Evolutionary conservation across 179 eudicot genomes (phyloP).

Genomic region (Actinidia polygama): DNA sequence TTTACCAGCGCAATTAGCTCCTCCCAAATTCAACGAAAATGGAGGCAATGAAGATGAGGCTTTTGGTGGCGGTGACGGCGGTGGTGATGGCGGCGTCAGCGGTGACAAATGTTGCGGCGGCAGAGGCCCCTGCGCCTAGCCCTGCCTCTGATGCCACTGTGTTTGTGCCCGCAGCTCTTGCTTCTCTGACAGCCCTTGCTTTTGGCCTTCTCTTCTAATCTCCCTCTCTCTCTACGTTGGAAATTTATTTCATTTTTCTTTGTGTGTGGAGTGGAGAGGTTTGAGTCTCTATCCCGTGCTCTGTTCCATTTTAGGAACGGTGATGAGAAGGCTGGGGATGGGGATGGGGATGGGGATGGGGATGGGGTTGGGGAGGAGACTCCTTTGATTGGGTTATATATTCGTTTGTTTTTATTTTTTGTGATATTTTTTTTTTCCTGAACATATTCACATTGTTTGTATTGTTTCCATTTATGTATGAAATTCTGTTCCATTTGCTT

Average conservation of each 20-base stretch:
- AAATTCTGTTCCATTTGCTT: no score
- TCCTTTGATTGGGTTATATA: no score
- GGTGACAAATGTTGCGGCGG: slow-evolving; percentile 35
- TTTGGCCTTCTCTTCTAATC: slow-evolving; percentile 13
- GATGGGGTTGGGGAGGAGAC: no score
- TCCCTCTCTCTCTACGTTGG: not conserved
- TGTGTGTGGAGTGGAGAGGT: not conserved
- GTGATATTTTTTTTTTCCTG: no score
- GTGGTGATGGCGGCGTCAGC: slow-evolving; percentile 38
- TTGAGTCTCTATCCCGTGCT: not conserved
- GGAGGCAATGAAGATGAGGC: slow-evolving; percentile 51
- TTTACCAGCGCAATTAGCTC: not conserved
- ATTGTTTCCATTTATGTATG: no score
- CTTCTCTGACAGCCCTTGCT: slow-evolving; percentile 38
- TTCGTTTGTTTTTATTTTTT: no score
- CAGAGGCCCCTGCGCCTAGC: slow-evolving; percentile 49
- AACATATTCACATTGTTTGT: no score
- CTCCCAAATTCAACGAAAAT: slow-evolving; percentile 18
- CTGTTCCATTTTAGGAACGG: no score
- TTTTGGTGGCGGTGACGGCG: slow-evolving; percentile 30
- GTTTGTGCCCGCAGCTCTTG: slow-evolving; percentile 45
- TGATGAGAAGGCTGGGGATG: no score
- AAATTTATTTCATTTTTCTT: not conserved
- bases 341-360: no score
- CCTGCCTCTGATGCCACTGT: slow-evolving; percentile 46